A percentile compares a stretch with the other conserved stretches of the same genome.
Evolutionary conservation across 2,329 filamentous ascomycete species (phyloP).

Genomic region (Diaporthe sp.): DNA sequence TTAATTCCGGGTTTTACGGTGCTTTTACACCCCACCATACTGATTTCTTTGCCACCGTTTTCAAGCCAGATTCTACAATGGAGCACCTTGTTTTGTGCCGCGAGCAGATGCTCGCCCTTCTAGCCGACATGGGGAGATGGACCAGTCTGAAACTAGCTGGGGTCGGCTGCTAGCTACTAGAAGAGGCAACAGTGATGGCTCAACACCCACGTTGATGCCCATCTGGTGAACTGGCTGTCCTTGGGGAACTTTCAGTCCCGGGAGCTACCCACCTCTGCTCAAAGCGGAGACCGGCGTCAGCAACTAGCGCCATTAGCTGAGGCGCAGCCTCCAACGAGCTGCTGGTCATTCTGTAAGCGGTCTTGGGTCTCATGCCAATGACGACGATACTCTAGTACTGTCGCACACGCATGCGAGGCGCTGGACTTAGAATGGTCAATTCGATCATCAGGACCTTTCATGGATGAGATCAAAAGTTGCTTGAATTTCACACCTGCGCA

Average conservation of each 20-base stretch:
- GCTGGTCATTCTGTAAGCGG: background rate
- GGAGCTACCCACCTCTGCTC: too few relatives aligned
- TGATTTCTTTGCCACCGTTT: background rate
- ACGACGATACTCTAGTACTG: background rate
- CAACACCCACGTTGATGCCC: background rate
- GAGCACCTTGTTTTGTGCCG: background rate
- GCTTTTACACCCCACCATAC: background rate
- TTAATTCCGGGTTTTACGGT: background rate
- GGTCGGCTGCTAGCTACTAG: background rate
- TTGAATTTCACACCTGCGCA: background rate
- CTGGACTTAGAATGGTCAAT: background rate
- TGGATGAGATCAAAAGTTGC: background rate
- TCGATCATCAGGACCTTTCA: background rate
- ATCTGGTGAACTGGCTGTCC: background rate
- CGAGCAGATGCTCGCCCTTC: background rate
- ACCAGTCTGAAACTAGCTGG: background rate
- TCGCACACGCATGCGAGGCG: background rate
- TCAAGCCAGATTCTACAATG: background rate
- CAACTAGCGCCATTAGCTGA: background rate
- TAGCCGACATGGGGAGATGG: background rate
- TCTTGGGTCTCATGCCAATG: constrained; percentile 1
- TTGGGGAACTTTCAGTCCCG: background rate
- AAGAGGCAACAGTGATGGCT: background rate
- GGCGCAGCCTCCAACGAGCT: background rate
- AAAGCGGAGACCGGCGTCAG: background rate